These are phyloP conservation scores for Micromonas commoda DNA, from an alignment of 139 green algal genomes.

Conservation along the genomic window DNA sequence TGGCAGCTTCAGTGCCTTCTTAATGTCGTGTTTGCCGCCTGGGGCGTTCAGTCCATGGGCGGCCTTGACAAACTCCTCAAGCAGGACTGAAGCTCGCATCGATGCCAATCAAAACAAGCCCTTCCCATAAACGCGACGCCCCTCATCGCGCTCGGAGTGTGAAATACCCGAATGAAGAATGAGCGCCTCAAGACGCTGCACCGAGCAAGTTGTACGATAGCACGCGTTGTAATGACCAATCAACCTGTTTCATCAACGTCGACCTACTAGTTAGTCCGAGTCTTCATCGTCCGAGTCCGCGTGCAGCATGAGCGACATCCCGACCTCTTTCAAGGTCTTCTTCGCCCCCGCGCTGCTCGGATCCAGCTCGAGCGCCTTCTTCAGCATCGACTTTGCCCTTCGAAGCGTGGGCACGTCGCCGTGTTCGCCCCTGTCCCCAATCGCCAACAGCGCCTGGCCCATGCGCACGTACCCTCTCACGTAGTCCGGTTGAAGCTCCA, in stretches of 20 bases:
- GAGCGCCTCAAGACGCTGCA: too few species aligned
- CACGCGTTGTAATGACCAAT: too few species aligned
- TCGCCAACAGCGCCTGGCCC: background rate
- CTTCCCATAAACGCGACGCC: too few species aligned
- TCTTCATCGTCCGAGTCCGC: background rate
- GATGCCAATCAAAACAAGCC: too few species aligned
- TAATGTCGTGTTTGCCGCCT: background rate
- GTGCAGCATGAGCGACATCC: background rate
- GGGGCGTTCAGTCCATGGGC: too few species aligned
- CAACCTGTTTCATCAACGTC: too few species aligned
- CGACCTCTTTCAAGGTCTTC: slow-evolving; percentile 5
- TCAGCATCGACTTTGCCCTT: background rate
- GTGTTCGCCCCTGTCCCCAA: background rate
- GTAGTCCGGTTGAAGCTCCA: background rate
- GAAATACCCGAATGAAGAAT: too few species aligned
- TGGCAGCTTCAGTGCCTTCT: background rate
- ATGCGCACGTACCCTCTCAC: background rate
- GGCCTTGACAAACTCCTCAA: too few species aligned
- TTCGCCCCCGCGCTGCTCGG: background rate
- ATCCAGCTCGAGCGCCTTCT: slow-evolving; percentile 9
- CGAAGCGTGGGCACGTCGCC: background rate
- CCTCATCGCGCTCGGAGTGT: too few species aligned
- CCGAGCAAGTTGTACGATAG: too few species aligned
- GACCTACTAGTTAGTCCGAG: background rate
- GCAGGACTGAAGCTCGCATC: too few species aligned